Base-by-base conservation (phyloP, 768 basidiomycete species). In the Tubosaeta brunneosetosa region DNA sequence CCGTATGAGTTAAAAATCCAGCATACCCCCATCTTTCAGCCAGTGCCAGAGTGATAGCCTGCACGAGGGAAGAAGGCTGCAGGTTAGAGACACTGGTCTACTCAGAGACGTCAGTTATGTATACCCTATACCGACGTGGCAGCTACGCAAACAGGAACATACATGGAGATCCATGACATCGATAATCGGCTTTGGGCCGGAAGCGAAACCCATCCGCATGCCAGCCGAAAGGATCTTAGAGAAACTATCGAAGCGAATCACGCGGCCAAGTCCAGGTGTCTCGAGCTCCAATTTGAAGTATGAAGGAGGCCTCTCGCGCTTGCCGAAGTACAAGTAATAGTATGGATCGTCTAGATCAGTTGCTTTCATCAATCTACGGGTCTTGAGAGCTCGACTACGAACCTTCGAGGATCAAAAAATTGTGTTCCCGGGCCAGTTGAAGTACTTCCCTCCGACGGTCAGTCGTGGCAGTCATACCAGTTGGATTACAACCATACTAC, bases 331-430 rank as follows among this genome's bases (percentile, higher is more conserved):
- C 50, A 92, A 68, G 59, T 83, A 85, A 63, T 76, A 85, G 63
- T 88, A 89, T 0, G 91, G 91, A 66, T 91, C 90, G 61, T 91
- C 89, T 89, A 63, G 3, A 44, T 38, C 42, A 48, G 51, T 25
- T 19, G 3, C 12, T 34, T 12, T 27, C 36, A 38, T 51, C 32
- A 36, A 17, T 45, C 19, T 40, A 44, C 11, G 33, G 13, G 19
- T 13, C 13, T 33, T 10, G 12, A 36, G 43, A 32, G 41, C 22
- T 31, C 47, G 10, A 7, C 14, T 12, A 46, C 66, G 19, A 57
- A 83, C 91, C 91, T 80, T 95, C 93, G 44, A 95, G 72, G 62
- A 97, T 88, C 49, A 95, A 66, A 58, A 95, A 81, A 61, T 88
- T 77, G 65, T 91, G 78, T 61, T 88, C 77, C 52, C 78, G 76